Evolutionary conservation across 1,139 yeast genomes (phyloP).

Genomic region (Candida dubliniensis): DNA sequence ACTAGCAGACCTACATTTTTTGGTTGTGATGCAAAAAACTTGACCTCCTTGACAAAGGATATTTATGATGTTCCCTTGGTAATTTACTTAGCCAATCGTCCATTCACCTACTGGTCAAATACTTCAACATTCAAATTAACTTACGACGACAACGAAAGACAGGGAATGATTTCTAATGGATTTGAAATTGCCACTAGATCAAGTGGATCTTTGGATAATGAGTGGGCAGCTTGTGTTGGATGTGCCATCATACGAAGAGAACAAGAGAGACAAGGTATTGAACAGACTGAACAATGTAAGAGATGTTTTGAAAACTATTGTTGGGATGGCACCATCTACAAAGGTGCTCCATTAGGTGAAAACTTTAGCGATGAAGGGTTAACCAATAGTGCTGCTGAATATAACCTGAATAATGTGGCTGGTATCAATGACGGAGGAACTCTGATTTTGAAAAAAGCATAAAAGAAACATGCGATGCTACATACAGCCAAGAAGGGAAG

Average conservation of each 20-base stretch:
- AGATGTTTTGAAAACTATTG: conserved; percentile 41
- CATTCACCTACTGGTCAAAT: conserved; percentile 38
- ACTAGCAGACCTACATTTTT: conserved; percentile 46
- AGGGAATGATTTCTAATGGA: conserved; percentile 41
- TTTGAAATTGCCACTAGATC: conserved; percentile 32
- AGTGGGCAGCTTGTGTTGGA: conserved; percentile 43
- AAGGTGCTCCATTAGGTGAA: conserved; percentile 21
- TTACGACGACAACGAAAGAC: conserved; percentile 36
- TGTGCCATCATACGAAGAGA: conserved; percentile 48
- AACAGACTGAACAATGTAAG: conserved; percentile 40
- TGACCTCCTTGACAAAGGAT: conserved; percentile 35
- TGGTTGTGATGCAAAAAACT: conserved; percentile 44
- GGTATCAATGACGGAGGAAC: conserved; percentile 14
- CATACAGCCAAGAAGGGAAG: not conserved
- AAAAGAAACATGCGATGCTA: not conserved
- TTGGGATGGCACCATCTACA: conserved; percentile 35
- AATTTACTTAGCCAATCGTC: conserved; percentile 42
- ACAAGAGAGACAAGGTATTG: conserved; percentile 38
- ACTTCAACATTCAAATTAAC: conserved; percentile 36
- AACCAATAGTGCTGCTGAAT: conserved; percentile 9
- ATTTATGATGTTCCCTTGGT: conserved; percentile 40
- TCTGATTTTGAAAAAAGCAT: conserved; percentile 1
- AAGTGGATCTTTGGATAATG: conserved; percentile 35
- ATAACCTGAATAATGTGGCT: conserved; percentile 12
- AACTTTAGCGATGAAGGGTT: conserved; percentile 42